A percentile compares a stretch with the other conserved stretches of the same genome.
Conservation (phyloP, 352 stramenopile genomes). For the Globisporangium polare region DNA sequence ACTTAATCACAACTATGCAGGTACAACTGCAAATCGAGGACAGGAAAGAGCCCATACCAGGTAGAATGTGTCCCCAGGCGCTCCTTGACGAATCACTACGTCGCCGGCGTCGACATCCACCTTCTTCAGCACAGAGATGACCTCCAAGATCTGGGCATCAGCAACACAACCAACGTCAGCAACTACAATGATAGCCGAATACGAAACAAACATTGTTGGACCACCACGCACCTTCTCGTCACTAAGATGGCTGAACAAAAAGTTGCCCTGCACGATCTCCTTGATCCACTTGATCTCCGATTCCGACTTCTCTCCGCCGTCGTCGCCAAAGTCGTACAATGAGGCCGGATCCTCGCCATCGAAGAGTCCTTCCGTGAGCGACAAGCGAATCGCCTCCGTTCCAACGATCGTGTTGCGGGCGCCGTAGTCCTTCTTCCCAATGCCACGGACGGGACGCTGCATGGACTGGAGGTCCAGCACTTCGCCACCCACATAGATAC, state of each 20-base stretch:
- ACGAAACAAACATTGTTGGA: not conserved
- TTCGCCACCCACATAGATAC: constrained; percentile 81
- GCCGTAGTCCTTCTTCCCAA: constrained; percentile 52
- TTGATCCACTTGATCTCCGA: constrained; percentile 85
- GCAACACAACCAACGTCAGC: not conserved
- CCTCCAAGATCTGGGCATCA: constrained; percentile 54
- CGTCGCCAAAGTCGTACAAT: constrained; percentile 32
- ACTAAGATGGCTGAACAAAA: constrained; percentile 91
- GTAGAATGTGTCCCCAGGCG: constrained; percentile 93
- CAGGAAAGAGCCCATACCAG: constrained; percentile 44
- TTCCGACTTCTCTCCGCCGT: constrained; percentile 58
- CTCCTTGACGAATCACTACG: constrained; percentile 90
- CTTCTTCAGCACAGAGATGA: constrained; percentile 86
- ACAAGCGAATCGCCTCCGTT: constrained; percentile 80
- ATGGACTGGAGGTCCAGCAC: constrained; percentile 82
- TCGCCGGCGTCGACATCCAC: constrained; percentile 78
- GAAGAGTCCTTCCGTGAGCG: constrained; percentile 50
- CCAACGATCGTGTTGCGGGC: constrained; percentile 80
- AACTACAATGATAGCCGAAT: not conserved
- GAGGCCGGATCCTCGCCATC: constrained; percentile 18
- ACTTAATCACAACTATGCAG: not conserved
- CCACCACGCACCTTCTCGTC: constrained; percentile 63
- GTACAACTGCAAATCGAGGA: not conserved
- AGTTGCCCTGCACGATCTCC: constrained; percentile 88
- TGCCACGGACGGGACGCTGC: constrained; percentile 75